These are phyloP conservation scores for Puccinia hordei DNA, from an alignment of 1,284 basidiomycete species.

Conservation along the genomic window DNA sequence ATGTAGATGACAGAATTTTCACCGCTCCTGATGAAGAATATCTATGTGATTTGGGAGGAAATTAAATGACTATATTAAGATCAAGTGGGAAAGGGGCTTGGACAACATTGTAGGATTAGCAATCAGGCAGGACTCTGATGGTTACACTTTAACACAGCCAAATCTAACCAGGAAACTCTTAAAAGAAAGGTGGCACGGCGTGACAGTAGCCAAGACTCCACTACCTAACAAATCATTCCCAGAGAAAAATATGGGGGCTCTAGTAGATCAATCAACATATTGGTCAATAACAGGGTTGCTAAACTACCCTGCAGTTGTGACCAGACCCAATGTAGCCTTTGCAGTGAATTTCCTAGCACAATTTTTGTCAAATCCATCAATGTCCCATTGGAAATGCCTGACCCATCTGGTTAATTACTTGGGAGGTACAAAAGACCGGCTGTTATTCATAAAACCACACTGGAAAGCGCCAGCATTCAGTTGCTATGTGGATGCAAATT, in stretches of 20 bases:
- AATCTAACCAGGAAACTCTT: background rate
- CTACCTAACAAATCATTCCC: background rate
- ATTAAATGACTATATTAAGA: background rate
- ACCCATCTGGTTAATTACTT: slow-evolving; percentile 4
- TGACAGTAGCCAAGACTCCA: background rate
- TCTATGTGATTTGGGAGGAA: background rate
- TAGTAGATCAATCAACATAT: background rate
- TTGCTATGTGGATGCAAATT: slow-evolving; percentile 34
- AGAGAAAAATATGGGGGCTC: background rate
- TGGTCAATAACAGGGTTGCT: background rate
- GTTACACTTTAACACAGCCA: background rate
- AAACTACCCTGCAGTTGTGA: background rate
- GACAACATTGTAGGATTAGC: background rate
- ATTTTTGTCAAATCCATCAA: background rate
- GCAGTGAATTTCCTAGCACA: slow-evolving; percentile 13
- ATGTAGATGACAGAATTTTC: slow-evolving; percentile 15
- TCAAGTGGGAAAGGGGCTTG: background rate
- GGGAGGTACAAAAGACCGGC: background rate
- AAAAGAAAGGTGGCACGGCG: background rate
- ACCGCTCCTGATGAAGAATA: background rate
- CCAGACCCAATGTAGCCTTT: background rate
- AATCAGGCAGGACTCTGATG: no score
- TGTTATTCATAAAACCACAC: background rate
- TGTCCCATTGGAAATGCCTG: background rate
- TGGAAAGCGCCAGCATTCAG: background rate